Evolutionary conservation across 345 rosid genomes (phyloP).

Genomic region (Acer yangbiense): DNA sequence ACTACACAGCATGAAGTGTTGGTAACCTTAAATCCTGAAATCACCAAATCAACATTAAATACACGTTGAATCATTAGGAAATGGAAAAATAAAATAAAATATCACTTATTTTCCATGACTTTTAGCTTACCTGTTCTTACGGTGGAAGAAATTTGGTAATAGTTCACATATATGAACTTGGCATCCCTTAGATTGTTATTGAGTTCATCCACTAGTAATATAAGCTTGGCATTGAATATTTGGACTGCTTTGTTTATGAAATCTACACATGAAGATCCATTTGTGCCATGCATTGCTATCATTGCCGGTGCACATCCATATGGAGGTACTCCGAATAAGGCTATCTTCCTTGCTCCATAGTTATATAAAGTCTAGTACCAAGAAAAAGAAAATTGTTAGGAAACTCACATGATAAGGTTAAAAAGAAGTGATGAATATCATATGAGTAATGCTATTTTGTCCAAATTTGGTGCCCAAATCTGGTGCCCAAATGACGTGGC

Average conservation of each 20-base stretch:
- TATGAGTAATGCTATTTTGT: too few relatives aligned
- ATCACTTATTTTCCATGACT: too few relatives aligned
- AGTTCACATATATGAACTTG: background rate
- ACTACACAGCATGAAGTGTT: constrained; percentile 10
- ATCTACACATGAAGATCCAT: background rate
- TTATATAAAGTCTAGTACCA: constrained; percentile 17
- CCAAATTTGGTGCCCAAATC: too few relatives aligned
- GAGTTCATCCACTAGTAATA: background rate
- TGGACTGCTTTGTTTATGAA: background rate
- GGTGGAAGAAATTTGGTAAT: background rate
- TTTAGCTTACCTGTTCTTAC: background rate
- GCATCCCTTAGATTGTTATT: background rate
- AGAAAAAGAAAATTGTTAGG: background rate
- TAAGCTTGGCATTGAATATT: background rate
- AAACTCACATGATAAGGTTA: too few relatives aligned
- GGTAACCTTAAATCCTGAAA: too few relatives aligned
- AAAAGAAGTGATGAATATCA: too few relatives aligned
- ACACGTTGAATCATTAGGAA: too few relatives aligned
- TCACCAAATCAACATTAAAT: too few relatives aligned
- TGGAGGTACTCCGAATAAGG: constrained; percentile 36
- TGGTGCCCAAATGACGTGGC: too few relatives aligned
- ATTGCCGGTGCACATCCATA: constrained; percentile 43
- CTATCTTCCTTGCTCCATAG: constrained; percentile 41
- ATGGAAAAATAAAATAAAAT: too few relatives aligned
- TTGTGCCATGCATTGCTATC: background rate